Evolutionary conservation across 345 rosid genomes (phyloP), one percentile per base, ranked within the genome.

Genomic region (Camelina hispida): DNA sequence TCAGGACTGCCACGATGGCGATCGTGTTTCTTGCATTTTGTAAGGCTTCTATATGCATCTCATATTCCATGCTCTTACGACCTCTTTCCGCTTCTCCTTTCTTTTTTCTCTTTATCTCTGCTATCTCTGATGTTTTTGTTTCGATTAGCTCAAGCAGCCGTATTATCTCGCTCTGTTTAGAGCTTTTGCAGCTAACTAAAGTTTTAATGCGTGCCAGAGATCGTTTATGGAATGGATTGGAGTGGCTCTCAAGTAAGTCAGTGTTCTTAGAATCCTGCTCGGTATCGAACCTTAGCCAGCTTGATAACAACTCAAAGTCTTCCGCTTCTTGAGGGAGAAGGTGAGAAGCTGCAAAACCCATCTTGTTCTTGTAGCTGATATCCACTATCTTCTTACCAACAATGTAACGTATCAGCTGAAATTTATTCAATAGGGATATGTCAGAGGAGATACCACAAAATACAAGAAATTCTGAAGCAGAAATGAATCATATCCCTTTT

Each of bases 11-110:
- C n/a, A 87, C 91, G 1, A 89, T 52, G 0, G 82, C 71, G 25
- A 89, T 87, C 1, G 85, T 87, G 30, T 89, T 89, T 7, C 94
- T 79, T 2, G 94, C 91, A 69, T 89, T 89, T 34, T 85, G 87
- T 15, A 89, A 25, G 0, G 84, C 89, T 81, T 87, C 87, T 18
- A 79, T 20, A 38, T 84, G 80, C 84, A 83, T 83, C 46, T 80
- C 73, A 16, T 76, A 50, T 18, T 81, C 79, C 56, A 73, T 70
- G 61, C 42, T 68, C 23, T 9, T 3, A 35, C 71, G 77, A 22
- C 50, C 66, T 13, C 17, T 82, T 9, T 55, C 65, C 5, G 50
- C 74, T 11, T 8, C 14, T 0, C 63, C 32, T 50, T 83, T 12
- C 40, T 71, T 73, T 3, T 13, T 2, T 5, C 1, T 28, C 51